Evolutionary conservation across 129 eudicot genomes (phyloP).

Genomic region (Centrapalus pauciflorus): DNA sequence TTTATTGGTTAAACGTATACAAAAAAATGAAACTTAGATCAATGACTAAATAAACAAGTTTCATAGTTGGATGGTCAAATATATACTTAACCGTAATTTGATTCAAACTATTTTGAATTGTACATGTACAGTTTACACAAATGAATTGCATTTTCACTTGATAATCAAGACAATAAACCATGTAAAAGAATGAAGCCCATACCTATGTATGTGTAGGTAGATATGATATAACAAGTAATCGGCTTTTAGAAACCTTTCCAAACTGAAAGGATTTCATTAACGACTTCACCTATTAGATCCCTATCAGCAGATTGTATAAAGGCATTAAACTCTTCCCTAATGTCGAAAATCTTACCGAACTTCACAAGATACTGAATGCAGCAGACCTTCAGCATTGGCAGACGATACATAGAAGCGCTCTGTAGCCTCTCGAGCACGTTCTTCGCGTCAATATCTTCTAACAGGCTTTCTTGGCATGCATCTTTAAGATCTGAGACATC

Average conservation of each 20-base stretch:
- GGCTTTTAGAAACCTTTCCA: conserved; percentile 86
- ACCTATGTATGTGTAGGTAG: neutral
- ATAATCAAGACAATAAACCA: conserved; percentile 6
- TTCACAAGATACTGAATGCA: conserved; percentile 84
- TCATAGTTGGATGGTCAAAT: no score
- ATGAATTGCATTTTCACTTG: neutral
- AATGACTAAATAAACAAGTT: no score
- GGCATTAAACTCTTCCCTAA: conserved; percentile 61
- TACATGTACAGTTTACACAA: conserved; percentile 5
- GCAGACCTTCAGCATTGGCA: conserved; percentile 64
- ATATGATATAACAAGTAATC: neutral
- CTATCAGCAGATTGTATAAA: conserved; percentile 79
- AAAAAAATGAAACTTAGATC: no score
- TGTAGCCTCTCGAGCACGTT: conserved; percentile 84
- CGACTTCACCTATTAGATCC: conserved; percentile 75
- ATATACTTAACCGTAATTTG: no score
- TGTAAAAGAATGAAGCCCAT: neutral
- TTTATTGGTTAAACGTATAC: no score
- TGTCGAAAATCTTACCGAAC: conserved; percentile 89
- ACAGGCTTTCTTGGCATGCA: conserved; percentile 67
- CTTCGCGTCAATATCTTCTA: conserved; percentile 73
- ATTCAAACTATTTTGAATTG: conserved; percentile 4
- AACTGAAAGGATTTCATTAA: conserved; percentile 70
- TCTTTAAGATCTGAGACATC: conserved; percentile 83
- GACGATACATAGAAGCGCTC: conserved; percentile 56